phyloP scores from a whole-genome alignment of 345 rosid genomes.

The Garcia nutans region DNA sequence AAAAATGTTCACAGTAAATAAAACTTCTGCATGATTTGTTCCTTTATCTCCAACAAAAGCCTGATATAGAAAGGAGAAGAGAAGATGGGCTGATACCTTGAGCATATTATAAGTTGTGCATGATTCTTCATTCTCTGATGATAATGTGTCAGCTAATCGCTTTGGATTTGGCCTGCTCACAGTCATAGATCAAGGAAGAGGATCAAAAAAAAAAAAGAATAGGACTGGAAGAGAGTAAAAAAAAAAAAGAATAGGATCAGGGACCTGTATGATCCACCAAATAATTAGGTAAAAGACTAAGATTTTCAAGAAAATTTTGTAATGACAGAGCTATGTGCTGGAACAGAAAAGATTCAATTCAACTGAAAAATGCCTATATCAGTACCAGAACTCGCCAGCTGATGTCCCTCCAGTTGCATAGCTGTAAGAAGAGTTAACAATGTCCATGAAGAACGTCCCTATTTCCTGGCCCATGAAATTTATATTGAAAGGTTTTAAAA shows the following conservation, averaged over 20 bases:
- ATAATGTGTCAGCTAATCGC: slow-evolving; percentile 63
- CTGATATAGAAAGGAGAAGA: not conserved
- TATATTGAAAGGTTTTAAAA: not conserved
- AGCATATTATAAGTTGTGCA: slow-evolving; percentile 97
- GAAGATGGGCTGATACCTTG: slow-evolving; percentile 46
- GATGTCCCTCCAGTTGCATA: slow-evolving; percentile 97
- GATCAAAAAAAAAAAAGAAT: no score
- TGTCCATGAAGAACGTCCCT: slow-evolving; percentile 74
- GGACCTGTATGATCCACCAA: no score
- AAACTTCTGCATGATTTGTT: not conserved
- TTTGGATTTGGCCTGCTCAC: slow-evolving; percentile 71
- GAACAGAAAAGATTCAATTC: not conserved
- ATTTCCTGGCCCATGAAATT: slow-evolving; percentile 51
- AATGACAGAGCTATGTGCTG: not conserved
- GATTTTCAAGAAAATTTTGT: not conserved
- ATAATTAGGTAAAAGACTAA: no score
- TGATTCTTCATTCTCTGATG: slow-evolving; percentile 79
- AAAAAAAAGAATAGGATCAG: not conserved
- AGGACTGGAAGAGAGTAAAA: slow-evolving; percentile 4
- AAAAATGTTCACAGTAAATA: not conserved
- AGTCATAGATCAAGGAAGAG: slow-evolving; percentile 2
- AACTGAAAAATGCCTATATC: slow-evolving; percentile 6
- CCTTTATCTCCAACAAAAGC: slow-evolving; percentile 1
- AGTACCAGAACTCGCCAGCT: slow-evolving; percentile 74
- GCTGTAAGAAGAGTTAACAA: slow-evolving; percentile 79